Evolutionary conservation across 495 filamentous ascomycete species (phyloP).

Genomic region (Penicillium nucicola): DNA sequence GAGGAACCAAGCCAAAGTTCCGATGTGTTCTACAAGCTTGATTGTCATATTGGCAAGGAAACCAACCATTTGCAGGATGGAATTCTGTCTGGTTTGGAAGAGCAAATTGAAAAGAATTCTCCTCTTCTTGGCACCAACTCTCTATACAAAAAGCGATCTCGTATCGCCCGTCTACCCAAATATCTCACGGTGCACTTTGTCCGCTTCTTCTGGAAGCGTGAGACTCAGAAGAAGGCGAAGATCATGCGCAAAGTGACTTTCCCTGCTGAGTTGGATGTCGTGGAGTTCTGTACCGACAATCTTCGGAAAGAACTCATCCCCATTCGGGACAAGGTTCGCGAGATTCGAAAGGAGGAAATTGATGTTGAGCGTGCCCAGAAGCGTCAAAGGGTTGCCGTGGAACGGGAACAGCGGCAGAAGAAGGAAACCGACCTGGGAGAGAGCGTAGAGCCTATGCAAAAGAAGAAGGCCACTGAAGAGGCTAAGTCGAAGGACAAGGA

Average conservation of each 20-base stretch:
- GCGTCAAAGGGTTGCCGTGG: constrained; percentile 73
- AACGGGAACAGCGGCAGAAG: constrained; percentile 51
- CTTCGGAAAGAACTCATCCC: constrained; percentile 79
- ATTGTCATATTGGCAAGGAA: constrained; percentile 84
- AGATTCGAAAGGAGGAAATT: constrained; percentile 90
- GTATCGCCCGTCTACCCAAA: constrained; percentile 84
- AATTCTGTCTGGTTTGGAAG: constrained; percentile 72
- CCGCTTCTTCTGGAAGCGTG: constrained; percentile 95
- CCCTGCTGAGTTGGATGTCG: constrained; percentile 84
- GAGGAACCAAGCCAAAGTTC: constrained; percentile 64
- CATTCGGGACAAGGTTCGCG: constrained; percentile 89
- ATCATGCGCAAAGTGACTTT: constrained; percentile 99
- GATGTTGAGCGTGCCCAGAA: constrained; percentile 86
- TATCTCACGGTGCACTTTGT: constrained; percentile 97
- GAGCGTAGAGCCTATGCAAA: constrained; percentile 44
- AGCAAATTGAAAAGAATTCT: constrained; percentile 88
- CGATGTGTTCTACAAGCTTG: constrained; percentile 86
- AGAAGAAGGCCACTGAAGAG: constrained; percentile 49
- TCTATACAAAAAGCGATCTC: constrained; percentile 83
- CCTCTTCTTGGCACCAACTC: constrained; percentile 72
- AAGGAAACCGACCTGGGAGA: constrained; percentile 38
- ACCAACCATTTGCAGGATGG: constrained; percentile 91
- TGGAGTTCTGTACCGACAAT: constrained; percentile 93
- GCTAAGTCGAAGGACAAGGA: constrained; percentile 55
- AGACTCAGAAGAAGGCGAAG: constrained; percentile 96